phyloP scores from a whole-genome alignment of 2,329 filamentous ascomycete genomes.

The Paecilomyces sp. region DNA sequence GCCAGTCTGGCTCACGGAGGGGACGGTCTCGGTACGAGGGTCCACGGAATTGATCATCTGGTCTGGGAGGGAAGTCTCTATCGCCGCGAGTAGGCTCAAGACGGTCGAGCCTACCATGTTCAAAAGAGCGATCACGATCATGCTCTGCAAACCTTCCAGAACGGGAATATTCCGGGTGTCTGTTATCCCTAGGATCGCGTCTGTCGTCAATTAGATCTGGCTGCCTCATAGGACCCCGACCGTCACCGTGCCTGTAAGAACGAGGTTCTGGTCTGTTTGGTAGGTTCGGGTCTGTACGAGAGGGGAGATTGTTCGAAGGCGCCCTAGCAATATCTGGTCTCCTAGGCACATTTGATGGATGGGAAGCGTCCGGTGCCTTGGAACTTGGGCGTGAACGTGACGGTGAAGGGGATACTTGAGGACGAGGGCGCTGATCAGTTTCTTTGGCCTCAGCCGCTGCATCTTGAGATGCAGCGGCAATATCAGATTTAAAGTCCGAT shows the following conservation, averaged over 20 bases:
- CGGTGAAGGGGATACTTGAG: constrained; percentile 11
- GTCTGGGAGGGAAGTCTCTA: constrained; percentile 25
- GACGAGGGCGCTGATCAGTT: constrained; percentile 10
- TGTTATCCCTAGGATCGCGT: constrained; percentile 23
- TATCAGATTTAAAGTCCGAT: not conserved
- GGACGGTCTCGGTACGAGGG: constrained; percentile 28
- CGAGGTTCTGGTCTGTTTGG: constrained; percentile 28
- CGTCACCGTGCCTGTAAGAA: constrained; percentile 28
- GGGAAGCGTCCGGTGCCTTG: constrained; percentile 20
- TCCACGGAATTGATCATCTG: constrained; percentile 34
- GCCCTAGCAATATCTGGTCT: constrained; percentile 32
- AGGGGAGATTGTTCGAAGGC: constrained; percentile 14
- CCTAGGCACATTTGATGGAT: constrained; percentile 26
- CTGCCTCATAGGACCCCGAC: constrained; percentile 28
- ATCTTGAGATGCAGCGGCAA: not conserved
- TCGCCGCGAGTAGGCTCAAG: constrained; percentile 9
- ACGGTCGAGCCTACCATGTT: constrained; percentile 30
- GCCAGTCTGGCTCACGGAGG: constrained; percentile 30
- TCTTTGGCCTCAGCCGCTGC: constrained; percentile 2
- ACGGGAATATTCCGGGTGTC: constrained; percentile 30
- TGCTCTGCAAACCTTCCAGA: constrained; percentile 28
- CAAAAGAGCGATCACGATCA: constrained; percentile 29
- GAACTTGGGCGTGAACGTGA: constrained; percentile 18
- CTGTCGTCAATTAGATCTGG: constrained; percentile 32
- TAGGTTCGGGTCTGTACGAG: constrained; percentile 27